A percentile compares a stretch with the other conserved stretches of the same genome.
phyloP scores from a whole-genome alignment of 148 eudicot species.

The Euryodendron excelsum region DNA sequence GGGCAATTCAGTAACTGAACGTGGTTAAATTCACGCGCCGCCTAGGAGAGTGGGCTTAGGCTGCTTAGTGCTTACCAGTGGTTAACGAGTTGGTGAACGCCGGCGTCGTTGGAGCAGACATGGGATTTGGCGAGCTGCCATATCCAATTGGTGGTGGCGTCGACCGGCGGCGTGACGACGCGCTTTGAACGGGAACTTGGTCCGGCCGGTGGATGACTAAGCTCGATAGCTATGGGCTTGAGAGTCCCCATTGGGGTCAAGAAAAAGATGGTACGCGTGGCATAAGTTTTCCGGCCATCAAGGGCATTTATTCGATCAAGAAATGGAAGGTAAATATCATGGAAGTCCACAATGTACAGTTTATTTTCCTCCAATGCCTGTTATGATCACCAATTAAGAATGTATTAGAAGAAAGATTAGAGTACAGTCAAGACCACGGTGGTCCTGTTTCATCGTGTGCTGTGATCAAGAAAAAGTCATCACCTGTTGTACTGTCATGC shows the following conservation, averaged over 20 bases:
- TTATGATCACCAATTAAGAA: too few species aligned
- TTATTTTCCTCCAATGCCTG: constrained; percentile 81
- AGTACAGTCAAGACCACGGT: too few species aligned
- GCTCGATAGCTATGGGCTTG: constrained; percentile 86
- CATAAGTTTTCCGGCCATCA: constrained; percentile 81
- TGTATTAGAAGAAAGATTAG: too few species aligned
- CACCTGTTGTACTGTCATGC: too few species aligned
- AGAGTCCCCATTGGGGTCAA: constrained; percentile 68
- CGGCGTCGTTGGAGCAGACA: constrained; percentile 91
- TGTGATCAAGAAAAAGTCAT: not conserved
- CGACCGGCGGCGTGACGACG: constrained; percentile 70
- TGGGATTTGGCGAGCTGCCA: constrained; percentile 93
- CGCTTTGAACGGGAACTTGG: constrained; percentile 57
- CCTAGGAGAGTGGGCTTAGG: too few species aligned
- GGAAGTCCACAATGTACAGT: constrained; percentile 75
- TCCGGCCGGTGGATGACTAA: constrained; percentile 58
- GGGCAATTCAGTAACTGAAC: constrained; percentile 41
- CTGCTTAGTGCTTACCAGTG: too few species aligned
- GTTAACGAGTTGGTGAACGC: too few species aligned
- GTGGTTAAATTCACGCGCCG: constrained; percentile 75
- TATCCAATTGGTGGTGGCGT: constrained; percentile 75
- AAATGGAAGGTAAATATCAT: constrained; percentile 75
- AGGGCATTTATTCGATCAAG: constrained; percentile 71
- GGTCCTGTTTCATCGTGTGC: too few species aligned
- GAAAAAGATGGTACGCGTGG: constrained; percentile 77